A percentile compares a stretch with the other conserved stretches of the same genome.
Conservation (phyloP, 768 basidiomycete genomes). For the Suillus occidentalis region DNA sequence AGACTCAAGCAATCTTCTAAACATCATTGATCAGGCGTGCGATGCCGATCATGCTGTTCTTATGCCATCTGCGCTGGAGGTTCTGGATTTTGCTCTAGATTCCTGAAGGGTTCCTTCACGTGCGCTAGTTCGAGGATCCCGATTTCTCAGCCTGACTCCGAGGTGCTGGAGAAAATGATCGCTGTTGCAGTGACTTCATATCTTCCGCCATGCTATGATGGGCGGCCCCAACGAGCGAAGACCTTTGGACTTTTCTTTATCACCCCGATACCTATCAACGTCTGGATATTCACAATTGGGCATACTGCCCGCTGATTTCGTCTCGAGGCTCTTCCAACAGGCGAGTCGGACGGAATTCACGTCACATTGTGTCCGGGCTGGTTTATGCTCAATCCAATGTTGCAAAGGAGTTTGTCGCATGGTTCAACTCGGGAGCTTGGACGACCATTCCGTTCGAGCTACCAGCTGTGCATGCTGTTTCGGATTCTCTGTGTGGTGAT, state of each 20-base stretch:
- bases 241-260: constrained; percentile 1
- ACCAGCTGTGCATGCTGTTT: no score
- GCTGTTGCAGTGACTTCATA: constrained; percentile 39
- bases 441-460: no score
- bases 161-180: constrained; percentile 48
- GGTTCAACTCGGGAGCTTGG: no score
- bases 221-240: constrained; percentile 14
- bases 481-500: no score
- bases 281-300: no score
- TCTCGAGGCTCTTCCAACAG: no score
- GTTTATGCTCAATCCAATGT: no score
- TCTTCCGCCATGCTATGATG: constrained; percentile 32
- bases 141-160: constrained; percentile 36
- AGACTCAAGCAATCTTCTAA: constrained; percentile 12
- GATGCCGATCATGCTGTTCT: constrained; percentile 7
- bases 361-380: no score
- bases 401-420: no score
- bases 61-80: constrained; percentile 30
- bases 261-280: no score
- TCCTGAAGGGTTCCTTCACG: constrained; percentile 18
- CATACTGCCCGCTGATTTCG: no score
- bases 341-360: no score
- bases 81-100: constrained; percentile 38
- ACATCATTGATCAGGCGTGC: background rate
- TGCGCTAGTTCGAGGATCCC: constrained; percentile 17